phyloP scores from a whole-genome alignment of 768 basidiomycete genomes.

The Royoungia palumana region DNA sequence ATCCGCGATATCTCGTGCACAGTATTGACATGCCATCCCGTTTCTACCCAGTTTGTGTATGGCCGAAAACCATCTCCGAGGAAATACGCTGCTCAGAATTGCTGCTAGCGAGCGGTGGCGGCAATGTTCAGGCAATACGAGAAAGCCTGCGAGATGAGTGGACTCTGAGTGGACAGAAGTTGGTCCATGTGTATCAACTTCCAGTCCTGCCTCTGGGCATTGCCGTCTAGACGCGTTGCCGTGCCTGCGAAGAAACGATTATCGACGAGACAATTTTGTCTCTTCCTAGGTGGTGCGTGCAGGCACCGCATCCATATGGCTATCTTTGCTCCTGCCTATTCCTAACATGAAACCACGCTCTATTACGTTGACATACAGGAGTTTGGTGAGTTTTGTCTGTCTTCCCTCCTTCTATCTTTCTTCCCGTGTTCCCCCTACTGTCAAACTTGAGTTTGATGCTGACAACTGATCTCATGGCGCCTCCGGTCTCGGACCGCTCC shows the following conservation, averaged over 20 bases:
- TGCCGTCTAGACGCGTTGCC: slow-evolving; percentile 14
- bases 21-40: slow-evolving; percentile 1
- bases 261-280: slow-evolving; percentile 16
- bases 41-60: neutral
- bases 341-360: slow-evolving; percentile 9
- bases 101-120: slow-evolving; percentile 2
- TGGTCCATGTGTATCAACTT: slow-evolving; percentile 21
- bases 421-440: slow-evolving; percentile 1
- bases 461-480: neutral
- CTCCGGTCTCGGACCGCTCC: slow-evolving; percentile 1
- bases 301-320: slow-evolving; percentile 17
- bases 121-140: slow-evolving; percentile 13
- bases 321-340: slow-evolving; percentile 25
- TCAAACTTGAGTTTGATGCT: slow-evolving; percentile 22
- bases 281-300: slow-evolving; percentile 11
- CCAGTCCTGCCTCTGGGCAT: slow-evolving; percentile 25
- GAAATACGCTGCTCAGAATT: neutral
- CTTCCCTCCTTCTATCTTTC: slow-evolving; percentile 12
- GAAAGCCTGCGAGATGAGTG: slow-evolving; percentile 25
- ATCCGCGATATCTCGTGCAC: slow-evolving; percentile 4
- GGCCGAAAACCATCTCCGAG: slow-evolving; percentile 23
- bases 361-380: slow-evolving; percentile 25
- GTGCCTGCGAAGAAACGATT: slow-evolving; percentile 14
- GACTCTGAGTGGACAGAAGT: slow-evolving; percentile 30
- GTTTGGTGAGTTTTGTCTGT: slow-evolving; percentile 5